Percentiles rank a stretch among this genome's conserved stretches.
These are phyloP conservation scores for Pseudocohnilembus persalinus DNA, from an alignment of 169 alveolate genomes.

Conservation along the genomic window DNA sequence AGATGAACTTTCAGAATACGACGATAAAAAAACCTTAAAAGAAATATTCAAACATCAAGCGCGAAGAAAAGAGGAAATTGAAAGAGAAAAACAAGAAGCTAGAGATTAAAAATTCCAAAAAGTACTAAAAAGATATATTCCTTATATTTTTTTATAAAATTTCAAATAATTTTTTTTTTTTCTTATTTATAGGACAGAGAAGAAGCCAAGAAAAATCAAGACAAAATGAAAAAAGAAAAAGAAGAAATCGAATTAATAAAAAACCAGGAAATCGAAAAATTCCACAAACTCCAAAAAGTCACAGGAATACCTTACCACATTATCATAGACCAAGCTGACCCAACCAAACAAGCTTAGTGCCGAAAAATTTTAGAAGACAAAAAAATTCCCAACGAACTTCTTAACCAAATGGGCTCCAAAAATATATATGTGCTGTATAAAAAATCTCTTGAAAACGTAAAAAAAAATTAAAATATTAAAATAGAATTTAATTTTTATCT, in stretches of 20 bases:
- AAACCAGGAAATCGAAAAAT: neutral
- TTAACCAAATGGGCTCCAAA: too few species aligned
- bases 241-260: neutral
- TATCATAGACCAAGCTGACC: neutral
- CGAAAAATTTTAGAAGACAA: neutral
- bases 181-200: neutral
- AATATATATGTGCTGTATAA: neutral
- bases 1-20: conserved; percentile 21
- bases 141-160: too few species aligned
- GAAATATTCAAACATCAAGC: conserved; percentile 22
- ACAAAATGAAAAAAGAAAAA: neutral
- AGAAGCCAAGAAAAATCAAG: neutral
- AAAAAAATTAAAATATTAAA: too few species aligned
- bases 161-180: too few species aligned
- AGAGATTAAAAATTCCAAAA: neutral
- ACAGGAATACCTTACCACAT: neutral
- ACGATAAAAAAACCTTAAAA: conserved; percentile 10
- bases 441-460: neutral
- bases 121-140: neutral
- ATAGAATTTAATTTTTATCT: too few species aligned
- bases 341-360: neutral
- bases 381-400: neutral
- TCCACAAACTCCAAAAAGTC: neutral
- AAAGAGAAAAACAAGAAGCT: neutral
- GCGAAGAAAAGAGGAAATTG: conserved; percentile 3